These are phyloP conservation scores for Phycomyces nitens DNA, from an alignment of 192 early-diverging fungal genomes.

Conservation along the genomic window DNA sequence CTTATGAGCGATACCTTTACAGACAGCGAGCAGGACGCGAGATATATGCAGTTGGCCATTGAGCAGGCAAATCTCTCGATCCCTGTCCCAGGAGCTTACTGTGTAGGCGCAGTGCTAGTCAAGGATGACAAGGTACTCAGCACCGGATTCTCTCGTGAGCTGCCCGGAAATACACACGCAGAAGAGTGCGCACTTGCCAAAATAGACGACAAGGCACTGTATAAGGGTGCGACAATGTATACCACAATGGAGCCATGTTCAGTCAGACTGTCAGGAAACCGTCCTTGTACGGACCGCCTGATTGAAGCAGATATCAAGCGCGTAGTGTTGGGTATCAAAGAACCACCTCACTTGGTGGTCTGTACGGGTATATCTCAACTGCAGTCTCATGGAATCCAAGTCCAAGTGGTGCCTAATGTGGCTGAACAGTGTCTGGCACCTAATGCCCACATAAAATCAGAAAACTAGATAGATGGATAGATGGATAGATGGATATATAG, in stretches of 20 bases:
- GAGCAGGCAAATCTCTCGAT: constrained; percentile 73
- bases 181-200: constrained; percentile 88
- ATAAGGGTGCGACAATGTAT: constrained; percentile 69
- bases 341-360: constrained; percentile 83
- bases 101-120: constrained; percentile 83
- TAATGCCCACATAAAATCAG: constrained; percentile 57
- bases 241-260: constrained; percentile 98
- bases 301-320: constrained; percentile 60
- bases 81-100: constrained; percentile 82
- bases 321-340: constrained; percentile 85
- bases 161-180: constrained; percentile 96
- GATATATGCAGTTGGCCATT: constrained; percentile 82
- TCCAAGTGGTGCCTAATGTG: constrained; percentile 65
- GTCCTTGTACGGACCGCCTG: constrained; percentile 73
- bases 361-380: constrained; percentile 73
- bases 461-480: too few species aligned
- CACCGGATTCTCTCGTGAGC: constrained; percentile 88
- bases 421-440: constrained; percentile 73
- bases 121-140: constrained; percentile 55
- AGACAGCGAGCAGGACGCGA: constrained; percentile 46
- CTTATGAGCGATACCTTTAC: constrained; percentile 1
- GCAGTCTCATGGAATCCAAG: constrained; percentile 66
- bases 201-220: constrained; percentile 34
- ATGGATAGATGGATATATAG: too few species aligned
- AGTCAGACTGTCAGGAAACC: constrained; percentile 64